Percentiles rank a stretch among this genome's conserved stretches.
These are phyloP conservation scores for Puccinia triticina DNA, from an alignment of 1,284 basidiomycete species.

Conservation along the genomic window DNA sequence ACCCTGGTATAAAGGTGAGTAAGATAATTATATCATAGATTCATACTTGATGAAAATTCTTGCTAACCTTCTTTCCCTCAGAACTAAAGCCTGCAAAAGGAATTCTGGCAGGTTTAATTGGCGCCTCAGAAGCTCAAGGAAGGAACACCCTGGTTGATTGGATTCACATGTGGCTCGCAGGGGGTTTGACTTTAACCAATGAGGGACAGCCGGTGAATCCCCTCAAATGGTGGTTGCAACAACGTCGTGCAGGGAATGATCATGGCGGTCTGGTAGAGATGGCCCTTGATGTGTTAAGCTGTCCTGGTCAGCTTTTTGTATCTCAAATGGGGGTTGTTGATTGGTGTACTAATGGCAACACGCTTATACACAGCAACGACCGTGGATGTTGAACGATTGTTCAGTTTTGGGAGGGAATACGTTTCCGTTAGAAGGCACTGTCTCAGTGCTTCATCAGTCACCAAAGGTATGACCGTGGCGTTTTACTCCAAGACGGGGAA, in stretches of 20 bases:
- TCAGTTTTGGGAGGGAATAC: no score
- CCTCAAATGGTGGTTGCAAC: no score
- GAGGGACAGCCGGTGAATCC: slow-evolving; percentile 10
- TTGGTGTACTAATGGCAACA: not conserved
- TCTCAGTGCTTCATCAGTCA: no score
- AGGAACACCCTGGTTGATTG: not conserved
- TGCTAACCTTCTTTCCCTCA: not conserved
- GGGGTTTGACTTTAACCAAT: not conserved
- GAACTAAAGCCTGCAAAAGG: not conserved
- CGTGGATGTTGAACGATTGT: not conserved
- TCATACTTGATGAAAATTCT: not conserved
- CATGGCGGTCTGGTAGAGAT: slow-evolving; percentile 20
- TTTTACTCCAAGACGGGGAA: not conserved
- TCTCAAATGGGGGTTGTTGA: not conserved
- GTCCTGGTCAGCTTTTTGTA: slow-evolving; percentile 1
- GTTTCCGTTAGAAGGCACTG: no score
- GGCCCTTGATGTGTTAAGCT: slow-evolving; percentile 5
- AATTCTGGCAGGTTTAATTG: not conserved
- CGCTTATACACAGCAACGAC: slow-evolving; percentile 8
- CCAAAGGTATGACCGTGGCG: not conserved
- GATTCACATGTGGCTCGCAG: not conserved
- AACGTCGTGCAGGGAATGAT: not conserved
- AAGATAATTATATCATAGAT: not conserved
- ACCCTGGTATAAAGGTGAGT: not conserved
- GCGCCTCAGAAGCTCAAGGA: not conserved